phyloP scores from a whole-genome alignment of 2,329 filamentous ascomycete species.

The Eutypella sp. region DNA sequence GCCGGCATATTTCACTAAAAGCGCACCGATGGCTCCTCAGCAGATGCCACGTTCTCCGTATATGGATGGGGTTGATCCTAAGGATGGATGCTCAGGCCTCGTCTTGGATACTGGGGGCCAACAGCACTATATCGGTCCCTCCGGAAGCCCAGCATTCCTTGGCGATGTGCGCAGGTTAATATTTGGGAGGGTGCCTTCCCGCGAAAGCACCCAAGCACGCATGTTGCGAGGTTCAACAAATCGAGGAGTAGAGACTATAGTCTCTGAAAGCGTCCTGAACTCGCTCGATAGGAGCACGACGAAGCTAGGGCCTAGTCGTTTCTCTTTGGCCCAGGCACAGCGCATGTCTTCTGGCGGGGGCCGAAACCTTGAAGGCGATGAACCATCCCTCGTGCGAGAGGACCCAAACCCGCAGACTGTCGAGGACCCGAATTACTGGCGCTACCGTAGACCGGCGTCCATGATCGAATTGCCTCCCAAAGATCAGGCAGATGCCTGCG shows the following conservation, averaged over 20 bases:
- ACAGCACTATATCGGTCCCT: constrained; percentile 20
- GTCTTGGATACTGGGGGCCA: constrained; percentile 16
- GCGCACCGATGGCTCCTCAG: constrained; percentile 1
- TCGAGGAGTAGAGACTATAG: not conserved
- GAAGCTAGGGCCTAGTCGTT: no score
- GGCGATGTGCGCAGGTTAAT: constrained; percentile 16
- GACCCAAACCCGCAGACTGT: constrained; percentile 1
- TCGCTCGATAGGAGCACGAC: no score
- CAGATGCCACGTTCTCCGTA: constrained; percentile 2
- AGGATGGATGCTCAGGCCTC: constrained; percentile 8
- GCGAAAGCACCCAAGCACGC: not conserved
- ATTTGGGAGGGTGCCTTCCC: constrained; percentile 2
- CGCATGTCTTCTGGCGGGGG: no score
- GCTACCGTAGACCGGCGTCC: constrained; percentile 14
- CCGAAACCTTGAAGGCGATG: constrained; percentile 13
- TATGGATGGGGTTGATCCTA: constrained; percentile 1
- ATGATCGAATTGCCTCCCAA: constrained; percentile 26
- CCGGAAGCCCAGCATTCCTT: constrained; percentile 17
- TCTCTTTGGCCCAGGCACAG: no score
- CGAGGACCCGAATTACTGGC: constrained; percentile 13
- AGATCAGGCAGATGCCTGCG: constrained; percentile 31
- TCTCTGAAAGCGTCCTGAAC: no score
- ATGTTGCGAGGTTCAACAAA: no score
- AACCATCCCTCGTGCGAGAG: not conserved
- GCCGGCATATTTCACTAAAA: constrained; percentile 10